A percentile compares a stretch with the other conserved stretches of the same genome.
phyloP scores from a whole-genome alignment of 352 stramenopile species.

The Globisporangium spinosum region DNA sequence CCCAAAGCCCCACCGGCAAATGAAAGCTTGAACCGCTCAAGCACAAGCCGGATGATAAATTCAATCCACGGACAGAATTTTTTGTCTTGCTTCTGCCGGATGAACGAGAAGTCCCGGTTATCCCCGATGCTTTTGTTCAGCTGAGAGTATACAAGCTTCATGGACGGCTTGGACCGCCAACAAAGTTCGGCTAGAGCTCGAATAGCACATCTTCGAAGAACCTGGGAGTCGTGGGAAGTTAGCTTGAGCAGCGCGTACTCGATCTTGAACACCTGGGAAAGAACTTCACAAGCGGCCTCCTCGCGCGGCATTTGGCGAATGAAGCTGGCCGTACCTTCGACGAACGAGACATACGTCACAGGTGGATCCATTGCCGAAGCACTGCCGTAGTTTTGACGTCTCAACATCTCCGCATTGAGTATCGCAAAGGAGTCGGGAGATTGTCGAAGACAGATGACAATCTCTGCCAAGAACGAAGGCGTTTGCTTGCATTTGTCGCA shows the following conservation, averaged over 20 bases:
- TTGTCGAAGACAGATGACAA: conserved; percentile 15
- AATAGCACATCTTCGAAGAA: conserved; percentile 14
- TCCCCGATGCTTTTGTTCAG: conserved; percentile 20
- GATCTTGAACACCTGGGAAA: conserved; percentile 15
- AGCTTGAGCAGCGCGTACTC: conserved; percentile 16
- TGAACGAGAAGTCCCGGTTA: conserved; percentile 13
- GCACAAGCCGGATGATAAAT: not conserved
- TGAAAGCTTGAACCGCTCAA: conserved; percentile 11
- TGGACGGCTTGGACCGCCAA: conserved; percentile 14
- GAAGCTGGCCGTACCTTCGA: not conserved
- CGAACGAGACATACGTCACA: not conserved
- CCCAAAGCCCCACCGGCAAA: not conserved
- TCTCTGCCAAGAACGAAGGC: conserved; percentile 18
- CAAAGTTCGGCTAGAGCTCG: conserved; percentile 15
- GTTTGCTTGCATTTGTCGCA: conserved; percentile 12
- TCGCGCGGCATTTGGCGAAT: not conserved
- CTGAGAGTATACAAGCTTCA: conserved; percentile 17
- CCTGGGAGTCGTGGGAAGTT: conserved; percentile 9
- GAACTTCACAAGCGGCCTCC: not conserved
- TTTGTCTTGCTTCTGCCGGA: conserved; percentile 13
- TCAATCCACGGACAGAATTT: conserved; percentile 15
- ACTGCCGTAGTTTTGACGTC: not conserved
- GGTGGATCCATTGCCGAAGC: not conserved
- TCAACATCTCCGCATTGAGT: not conserved
- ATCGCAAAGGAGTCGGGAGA: not conserved